Percentiles rank a stretch among this genome's conserved stretches.
Conservation (phyloP, 2,329 filamentous ascomycete genomes). For the Passalora sequoiae region DNA sequence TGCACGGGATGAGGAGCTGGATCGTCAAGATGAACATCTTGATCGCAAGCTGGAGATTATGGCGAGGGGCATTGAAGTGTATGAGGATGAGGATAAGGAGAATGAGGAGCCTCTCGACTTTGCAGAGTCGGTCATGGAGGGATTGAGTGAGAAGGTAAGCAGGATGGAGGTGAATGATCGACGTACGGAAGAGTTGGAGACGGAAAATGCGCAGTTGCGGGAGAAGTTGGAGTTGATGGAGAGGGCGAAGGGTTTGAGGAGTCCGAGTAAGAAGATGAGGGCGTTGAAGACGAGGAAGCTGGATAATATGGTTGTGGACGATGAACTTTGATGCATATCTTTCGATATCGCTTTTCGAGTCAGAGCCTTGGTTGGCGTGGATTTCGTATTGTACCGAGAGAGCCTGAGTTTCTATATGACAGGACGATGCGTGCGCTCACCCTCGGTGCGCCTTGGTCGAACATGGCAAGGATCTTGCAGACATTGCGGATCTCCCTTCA, state of each 20-base stretch:
- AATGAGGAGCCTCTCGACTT: slow-evolving; percentile 5
- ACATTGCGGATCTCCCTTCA: too few relatives aligned
- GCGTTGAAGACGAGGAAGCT: slow-evolving; percentile 48
- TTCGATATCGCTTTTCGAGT: too few relatives aligned
- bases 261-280: slow-evolving; percentile 47
- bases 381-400: too few relatives aligned
- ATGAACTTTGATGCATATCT: slow-evolving; percentile 14
- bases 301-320: slow-evolving; percentile 35
- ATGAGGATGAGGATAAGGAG: slow-evolving; percentile 35
- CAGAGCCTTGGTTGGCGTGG: too few relatives aligned
- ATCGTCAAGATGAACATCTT: slow-evolving; percentile 75
- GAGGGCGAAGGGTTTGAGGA: slow-evolving; percentile 38
- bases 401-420: too few relatives aligned
- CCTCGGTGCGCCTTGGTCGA: too few relatives aligned
- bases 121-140: slow-evolving; percentile 12
- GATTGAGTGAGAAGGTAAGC: slow-evolving; percentile 5
- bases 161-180: slow-evolving; percentile 12
- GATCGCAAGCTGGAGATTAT: slow-evolving; percentile 81
- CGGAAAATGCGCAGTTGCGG: slow-evolving; percentile 43
- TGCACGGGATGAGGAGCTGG: slow-evolving; percentile 68
- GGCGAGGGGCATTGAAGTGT: slow-evolving; percentile 49
- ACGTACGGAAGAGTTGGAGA: slow-evolving; percentile 37
- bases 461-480: too few relatives aligned
- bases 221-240: slow-evolving; percentile 38
- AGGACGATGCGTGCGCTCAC: too few relatives aligned